phyloP scores from a whole-genome alignment of 345 rosid species.

The Euphorbia tirucalli region DNA sequence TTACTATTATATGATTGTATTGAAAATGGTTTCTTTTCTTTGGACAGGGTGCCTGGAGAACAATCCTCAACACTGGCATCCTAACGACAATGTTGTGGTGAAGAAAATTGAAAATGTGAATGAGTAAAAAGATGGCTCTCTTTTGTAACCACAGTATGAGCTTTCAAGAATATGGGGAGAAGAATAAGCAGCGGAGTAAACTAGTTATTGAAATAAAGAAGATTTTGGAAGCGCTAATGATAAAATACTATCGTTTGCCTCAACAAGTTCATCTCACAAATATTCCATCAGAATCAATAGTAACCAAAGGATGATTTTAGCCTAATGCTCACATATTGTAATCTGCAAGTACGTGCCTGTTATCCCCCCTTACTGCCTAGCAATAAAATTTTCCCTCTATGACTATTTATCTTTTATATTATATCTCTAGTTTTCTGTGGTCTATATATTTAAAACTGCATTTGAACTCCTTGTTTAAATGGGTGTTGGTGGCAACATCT shows the following conservation, averaged over 20 bases:
- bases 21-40: neutral
- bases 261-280: constrained; percentile 23
- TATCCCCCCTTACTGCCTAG: too few species aligned
- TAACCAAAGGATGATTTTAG: constrained; percentile 13
- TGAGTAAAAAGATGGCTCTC: constrained; percentile 27
- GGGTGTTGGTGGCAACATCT: too few species aligned
- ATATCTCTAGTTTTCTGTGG: neutral
- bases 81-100: constrained; percentile 24
- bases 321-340: neutral
- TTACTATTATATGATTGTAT: neutral
- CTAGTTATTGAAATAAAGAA: constrained; percentile 25
- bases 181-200: constrained; percentile 19
- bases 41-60: constrained; percentile 22
- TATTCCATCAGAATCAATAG: constrained; percentile 17
- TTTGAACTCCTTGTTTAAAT: neutral
- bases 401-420: neutral
- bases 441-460: neutral
- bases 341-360: constrained; percentile 5
- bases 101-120: constrained; percentile 32
- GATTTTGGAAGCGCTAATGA: constrained; percentile 25
- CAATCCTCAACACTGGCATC: constrained; percentile 30
- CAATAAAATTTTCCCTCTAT: too few species aligned
- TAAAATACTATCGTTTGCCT: constrained; percentile 23
- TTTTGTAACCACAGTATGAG: constrained; percentile 30
- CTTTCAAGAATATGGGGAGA: constrained; percentile 30